Evolutionary conservation across 192 early-diverging fungal genomes (phyloP).

Genomic region (Rhizophagus prolifer): DNA sequence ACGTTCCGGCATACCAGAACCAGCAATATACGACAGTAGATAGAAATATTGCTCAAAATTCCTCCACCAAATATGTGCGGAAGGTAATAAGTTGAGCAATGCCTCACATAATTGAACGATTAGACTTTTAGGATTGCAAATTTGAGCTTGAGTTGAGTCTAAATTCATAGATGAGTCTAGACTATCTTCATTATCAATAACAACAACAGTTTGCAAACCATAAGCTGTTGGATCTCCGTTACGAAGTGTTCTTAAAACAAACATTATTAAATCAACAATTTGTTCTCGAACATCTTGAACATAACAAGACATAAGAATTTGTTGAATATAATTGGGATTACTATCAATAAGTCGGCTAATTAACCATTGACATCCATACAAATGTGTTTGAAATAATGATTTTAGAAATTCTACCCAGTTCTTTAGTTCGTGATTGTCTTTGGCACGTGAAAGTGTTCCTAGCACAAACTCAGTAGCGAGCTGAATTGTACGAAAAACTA

Average conservation of each 20-base stretch:
- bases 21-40: slow-evolving; percentile 40
- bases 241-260: slow-evolving; percentile 35
- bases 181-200: neutral
- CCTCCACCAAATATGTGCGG: slow-evolving; percentile 42
- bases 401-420: slow-evolving; percentile 42
- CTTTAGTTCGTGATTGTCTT: slow-evolving; percentile 41
- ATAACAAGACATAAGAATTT: slow-evolving; percentile 38
- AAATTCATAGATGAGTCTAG: slow-evolving; percentile 8
- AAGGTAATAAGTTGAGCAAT: slow-evolving; percentile 34
- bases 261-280: slow-evolving; percentile 40
- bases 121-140: slow-evolving; percentile 25
- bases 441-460: slow-evolving; percentile 37
- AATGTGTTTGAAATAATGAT: slow-evolving; percentile 33
- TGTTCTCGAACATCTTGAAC: slow-evolving; percentile 45
- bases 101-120: slow-evolving; percentile 31
- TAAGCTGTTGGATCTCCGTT: slow-evolving; percentile 33
- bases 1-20: slow-evolving; percentile 38
- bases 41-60: slow-evolving; percentile 51
- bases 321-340: slow-evolving; percentile 26
- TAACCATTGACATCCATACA: slow-evolving; percentile 38
- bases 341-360: slow-evolving; percentile 30
- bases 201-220: slow-evolving; percentile 26
- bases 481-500: slow-evolving; percentile 37
- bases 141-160: neutral
- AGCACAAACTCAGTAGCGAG: slow-evolving; percentile 40